Conservation (phyloP, 352 stramenopile genomes). For the Pythium monospermum region DNA sequence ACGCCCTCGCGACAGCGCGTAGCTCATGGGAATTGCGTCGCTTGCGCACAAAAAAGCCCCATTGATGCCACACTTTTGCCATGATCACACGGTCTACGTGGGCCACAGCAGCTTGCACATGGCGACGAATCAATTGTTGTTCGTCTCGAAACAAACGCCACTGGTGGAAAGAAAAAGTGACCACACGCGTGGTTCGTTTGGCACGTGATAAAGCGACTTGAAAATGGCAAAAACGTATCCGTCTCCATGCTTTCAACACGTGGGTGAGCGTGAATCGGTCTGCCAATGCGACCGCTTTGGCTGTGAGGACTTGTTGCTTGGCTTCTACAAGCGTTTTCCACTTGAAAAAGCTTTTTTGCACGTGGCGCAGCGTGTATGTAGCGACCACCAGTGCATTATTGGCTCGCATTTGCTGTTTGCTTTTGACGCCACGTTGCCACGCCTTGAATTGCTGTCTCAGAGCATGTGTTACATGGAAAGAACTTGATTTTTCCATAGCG, state of each 20-base stretch:
- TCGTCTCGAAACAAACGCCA: background rate
- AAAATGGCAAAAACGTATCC: too few species aligned
- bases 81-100: slow-evolving; percentile 6
- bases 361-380: background rate
- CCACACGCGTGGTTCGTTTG: too few species aligned
- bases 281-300: background rate
- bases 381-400: background rate
- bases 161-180: too few species aligned
- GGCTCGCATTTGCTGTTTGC: background rate
- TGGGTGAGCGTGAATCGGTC: background rate
- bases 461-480: slow-evolving; percentile 1
- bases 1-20: background rate
- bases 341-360: background rate
- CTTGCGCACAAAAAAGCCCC: background rate
- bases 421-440: background rate
- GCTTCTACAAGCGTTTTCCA: slow-evolving; percentile 1
- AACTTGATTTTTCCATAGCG: background rate
- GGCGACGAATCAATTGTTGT: background rate
- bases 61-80: slow-evolving; percentile 10
- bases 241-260: slow-evolving; percentile 3
- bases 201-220: too few species aligned
- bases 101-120: slow-evolving; percentile 9
- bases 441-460: background rate
- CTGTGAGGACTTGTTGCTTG: background rate
- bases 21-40: background rate